Conservation (phyloP, 768 basidiomycete species). For the Calvatia gigantea region DNA sequence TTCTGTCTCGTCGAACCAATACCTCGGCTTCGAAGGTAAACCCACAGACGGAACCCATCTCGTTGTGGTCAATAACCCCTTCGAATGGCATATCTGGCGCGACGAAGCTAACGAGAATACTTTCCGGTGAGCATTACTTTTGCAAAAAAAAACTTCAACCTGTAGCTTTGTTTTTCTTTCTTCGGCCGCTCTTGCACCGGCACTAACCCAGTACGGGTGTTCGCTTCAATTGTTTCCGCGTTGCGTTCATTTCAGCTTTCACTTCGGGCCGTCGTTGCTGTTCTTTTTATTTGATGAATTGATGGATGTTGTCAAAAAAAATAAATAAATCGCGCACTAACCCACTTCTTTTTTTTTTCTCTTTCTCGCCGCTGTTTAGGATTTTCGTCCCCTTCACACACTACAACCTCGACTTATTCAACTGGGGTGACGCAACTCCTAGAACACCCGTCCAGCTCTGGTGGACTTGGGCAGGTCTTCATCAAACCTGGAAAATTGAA, state of each 20-base stretch:
- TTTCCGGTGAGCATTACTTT: slow-evolving; percentile 36
- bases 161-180: not conserved
- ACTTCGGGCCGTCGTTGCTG: too few relatives aligned
- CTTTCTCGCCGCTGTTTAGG: slow-evolving; percentile 29
- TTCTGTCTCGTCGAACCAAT: slow-evolving; percentile 36
- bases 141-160: not conserved
- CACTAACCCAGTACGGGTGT: too few relatives aligned
- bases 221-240: too few relatives aligned
- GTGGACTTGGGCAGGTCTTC: slow-evolving; percentile 43
- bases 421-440: slow-evolving; percentile 38
- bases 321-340: too few relatives aligned
- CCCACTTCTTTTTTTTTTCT: too few relatives aligned
- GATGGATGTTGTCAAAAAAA: too few relatives aligned
- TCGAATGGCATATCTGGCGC: slow-evolving; percentile 48
- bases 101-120: slow-evolving; percentile 34
- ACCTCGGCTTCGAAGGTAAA: slow-evolving; percentile 36
- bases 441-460: slow-evolving; percentile 47
- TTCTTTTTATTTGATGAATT: too few relatives aligned
- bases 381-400: slow-evolving; percentile 41
- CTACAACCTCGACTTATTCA: slow-evolving; percentile 45
- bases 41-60: slow-evolving; percentile 37
- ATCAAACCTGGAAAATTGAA: slow-evolving; percentile 49
- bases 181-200: not conserved
- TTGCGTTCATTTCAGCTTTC: too few relatives aligned
- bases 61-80: slow-evolving; percentile 31